Evolutionary conservation across 768 basidiomycete genomes (phyloP).

Genomic region (Roridomyces roridus): DNA sequence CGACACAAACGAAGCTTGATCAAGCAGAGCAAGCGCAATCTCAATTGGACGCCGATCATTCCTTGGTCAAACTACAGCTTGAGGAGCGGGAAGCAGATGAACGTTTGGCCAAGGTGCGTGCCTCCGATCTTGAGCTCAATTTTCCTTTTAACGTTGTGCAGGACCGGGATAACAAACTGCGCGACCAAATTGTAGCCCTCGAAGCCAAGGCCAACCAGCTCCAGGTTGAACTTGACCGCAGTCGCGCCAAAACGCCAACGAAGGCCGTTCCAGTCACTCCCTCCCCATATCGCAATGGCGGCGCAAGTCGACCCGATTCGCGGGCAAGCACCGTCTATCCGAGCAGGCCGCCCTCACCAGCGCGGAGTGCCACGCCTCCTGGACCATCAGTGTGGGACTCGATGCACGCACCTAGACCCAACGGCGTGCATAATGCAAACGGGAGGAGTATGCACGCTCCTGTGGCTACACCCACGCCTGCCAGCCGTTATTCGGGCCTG

Average conservation of each 20-base stretch:
- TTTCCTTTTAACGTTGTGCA: slow-evolving; percentile 31
- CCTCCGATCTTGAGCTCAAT: background rate
- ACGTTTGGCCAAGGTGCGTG: slow-evolving; percentile 66
- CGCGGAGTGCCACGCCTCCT: slow-evolving; percentile 56
- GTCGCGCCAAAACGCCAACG: slow-evolving; percentile 42
- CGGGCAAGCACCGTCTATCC: slow-evolving; percentile 69
- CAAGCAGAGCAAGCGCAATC: slow-evolving; percentile 66
- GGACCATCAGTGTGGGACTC: slow-evolving; percentile 75
- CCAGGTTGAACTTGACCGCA: slow-evolving; percentile 60
- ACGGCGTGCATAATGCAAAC: slow-evolving; percentile 33
- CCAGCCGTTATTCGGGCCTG: slow-evolving; percentile 42
- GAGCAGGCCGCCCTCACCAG: slow-evolving; percentile 47
- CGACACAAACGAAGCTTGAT: slow-evolving; percentile 65
- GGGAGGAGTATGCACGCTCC: slow-evolving; percentile 38
- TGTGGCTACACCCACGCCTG: slow-evolving; percentile 18
- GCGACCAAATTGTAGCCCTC: slow-evolving; percentile 67
- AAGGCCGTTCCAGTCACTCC: slow-evolving; percentile 33
- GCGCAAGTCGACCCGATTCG: slow-evolving; percentile 70
- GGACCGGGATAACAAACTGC: slow-evolving; percentile 75
- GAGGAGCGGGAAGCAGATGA: slow-evolving; percentile 79
- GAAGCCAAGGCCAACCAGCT: slow-evolving; percentile 65
- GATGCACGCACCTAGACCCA: slow-evolving; percentile 54
- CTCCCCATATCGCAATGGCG: slow-evolving; percentile 49
- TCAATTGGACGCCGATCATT: slow-evolving; percentile 76
- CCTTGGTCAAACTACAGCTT: slow-evolving; percentile 70